Percentiles rank a stretch among this genome's conserved stretches.
Conservation (phyloP, 257 asterid species). For the Nicotiana tabacum region DNA sequence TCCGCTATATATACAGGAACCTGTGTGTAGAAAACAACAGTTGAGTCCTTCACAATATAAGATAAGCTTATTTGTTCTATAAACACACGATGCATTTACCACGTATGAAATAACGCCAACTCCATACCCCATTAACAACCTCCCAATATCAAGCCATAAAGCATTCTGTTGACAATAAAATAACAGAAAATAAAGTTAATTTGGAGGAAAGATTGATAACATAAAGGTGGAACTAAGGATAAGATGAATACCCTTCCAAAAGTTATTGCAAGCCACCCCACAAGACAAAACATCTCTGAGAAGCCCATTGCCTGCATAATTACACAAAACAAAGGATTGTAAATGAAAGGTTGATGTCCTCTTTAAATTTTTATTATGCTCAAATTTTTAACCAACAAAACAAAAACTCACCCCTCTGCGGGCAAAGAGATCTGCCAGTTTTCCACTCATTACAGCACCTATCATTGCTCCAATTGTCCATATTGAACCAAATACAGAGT, state of each 20-base stretch:
- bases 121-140: slow-evolving; percentile 70
- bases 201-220: not conserved
- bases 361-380: not conserved
- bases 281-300: slow-evolving; percentile 50
- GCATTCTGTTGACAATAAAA: slow-evolving; percentile 42
- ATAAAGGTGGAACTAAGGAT: not conserved
- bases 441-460: slow-evolving; percentile 84
- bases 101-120: slow-evolving; percentile 75
- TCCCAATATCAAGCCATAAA: slow-evolving; percentile 76
- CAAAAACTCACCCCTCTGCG: slow-evolving; percentile 62
- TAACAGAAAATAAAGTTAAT: not conserved
- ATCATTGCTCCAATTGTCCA: slow-evolving; percentile 84
- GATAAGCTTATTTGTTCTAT: not conserved
- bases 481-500: slow-evolving; percentile 82
- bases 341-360: not conserved
- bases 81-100: slow-evolving; percentile 31
- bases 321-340: slow-evolving; percentile 3
- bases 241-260: slow-evolving; percentile 50
- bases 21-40: slow-evolving; percentile 32
- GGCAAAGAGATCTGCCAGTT: slow-evolving; percentile 72
- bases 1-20: slow-evolving; percentile 91
- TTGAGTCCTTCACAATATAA: not conserved
- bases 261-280: slow-evolving; percentile 72
- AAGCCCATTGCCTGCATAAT: slow-evolving; percentile 74
- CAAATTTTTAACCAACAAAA: not conserved